These are phyloP conservation scores for Flaveria robusta DNA, from an alignment of 129 eudicot genomes.

Conservation along the genomic window DNA sequence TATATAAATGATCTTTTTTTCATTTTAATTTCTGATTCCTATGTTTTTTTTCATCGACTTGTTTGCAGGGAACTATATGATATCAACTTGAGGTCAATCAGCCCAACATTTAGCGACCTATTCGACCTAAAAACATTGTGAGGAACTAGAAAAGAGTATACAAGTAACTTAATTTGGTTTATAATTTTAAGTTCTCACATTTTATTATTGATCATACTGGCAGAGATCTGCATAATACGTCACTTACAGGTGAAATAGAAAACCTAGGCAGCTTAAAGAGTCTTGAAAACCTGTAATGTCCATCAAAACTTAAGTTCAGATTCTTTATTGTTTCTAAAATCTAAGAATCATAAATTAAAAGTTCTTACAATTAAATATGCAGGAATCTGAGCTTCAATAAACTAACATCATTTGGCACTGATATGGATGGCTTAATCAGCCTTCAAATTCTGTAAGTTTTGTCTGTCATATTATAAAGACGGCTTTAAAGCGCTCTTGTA, in stretches of 20 bases:
- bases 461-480: neutral
- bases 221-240: conserved; percentile 91
- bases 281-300: conserved; percentile 75
- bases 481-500: conserved; percentile 1
- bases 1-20: neutral
- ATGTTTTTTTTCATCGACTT: conserved; percentile 20
- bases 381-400: conserved; percentile 87
- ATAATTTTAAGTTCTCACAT: conserved; percentile 16
- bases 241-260: conserved; percentile 80
- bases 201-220: conserved; percentile 17
- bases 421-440: conserved; percentile 63
- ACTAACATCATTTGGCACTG: conserved; percentile 80
- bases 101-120: conserved; percentile 76
- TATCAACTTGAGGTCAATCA: conserved; percentile 74
- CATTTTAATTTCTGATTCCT: neutral
- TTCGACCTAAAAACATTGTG: conserved; percentile 75
- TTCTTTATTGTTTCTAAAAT: conserved; percentile 19
- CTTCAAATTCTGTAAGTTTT: conserved; percentile 73
- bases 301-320: neutral
- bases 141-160: conserved; percentile 34
- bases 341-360: conserved; percentile 9
- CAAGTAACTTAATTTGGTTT: conserved; percentile 7
- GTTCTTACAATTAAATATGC: conserved; percentile 30
- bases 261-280: conserved; percentile 76
- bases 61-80: conserved; percentile 61